Evolutionary conservation across 257 asterid species (phyloP).

Genomic region (Knoxia roxburghii): DNA sequence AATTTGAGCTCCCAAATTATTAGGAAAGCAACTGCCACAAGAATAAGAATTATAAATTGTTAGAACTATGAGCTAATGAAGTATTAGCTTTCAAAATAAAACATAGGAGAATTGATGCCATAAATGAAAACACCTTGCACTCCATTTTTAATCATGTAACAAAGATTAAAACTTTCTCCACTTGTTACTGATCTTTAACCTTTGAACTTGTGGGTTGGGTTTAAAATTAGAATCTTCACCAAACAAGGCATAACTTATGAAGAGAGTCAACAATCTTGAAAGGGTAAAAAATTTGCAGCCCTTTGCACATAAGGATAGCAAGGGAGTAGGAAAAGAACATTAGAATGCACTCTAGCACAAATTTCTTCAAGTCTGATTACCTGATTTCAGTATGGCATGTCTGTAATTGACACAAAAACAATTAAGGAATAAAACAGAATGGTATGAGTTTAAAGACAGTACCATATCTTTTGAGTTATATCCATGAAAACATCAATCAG

Average conservation of each 20-base stretch:
- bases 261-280: neutral
- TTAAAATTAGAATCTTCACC: neutral
- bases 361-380: neutral
- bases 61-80: neutral
- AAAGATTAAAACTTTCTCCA: neutral
- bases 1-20: neutral
- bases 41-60: neutral
- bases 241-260: neutral
- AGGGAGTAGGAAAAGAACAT: conserved; percentile 1
- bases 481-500: neutral
- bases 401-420: neutral
- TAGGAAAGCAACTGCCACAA: conserved; percentile 4
- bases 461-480: neutral
- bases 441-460: neutral
- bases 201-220: neutral
- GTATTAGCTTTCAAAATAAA: neutral
- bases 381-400: neutral
- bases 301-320: neutral
- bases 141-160: neutral
- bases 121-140: neutral
- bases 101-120: neutral
- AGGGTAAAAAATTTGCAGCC: neutral
- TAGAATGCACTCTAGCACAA: neutral
- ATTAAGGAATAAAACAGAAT: neutral
- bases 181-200: neutral